Conservation (phyloP, 768 basidiomycete species). For the Naematelia aurantialba region DNA sequence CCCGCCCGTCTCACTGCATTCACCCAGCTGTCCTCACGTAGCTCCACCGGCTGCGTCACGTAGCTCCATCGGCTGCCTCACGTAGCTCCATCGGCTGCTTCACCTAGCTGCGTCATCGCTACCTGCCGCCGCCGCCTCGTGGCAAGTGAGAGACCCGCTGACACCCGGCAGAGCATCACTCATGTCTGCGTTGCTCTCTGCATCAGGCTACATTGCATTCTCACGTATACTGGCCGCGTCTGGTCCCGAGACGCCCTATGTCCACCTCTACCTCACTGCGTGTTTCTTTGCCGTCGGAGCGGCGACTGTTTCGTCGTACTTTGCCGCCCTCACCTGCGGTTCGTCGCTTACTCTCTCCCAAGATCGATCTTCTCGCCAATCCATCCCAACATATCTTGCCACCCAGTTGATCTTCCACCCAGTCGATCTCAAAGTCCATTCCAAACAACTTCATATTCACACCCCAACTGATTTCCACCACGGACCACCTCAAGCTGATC, state of each 20-base stretch:
- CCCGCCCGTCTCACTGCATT: neutral
- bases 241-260: slow-evolving; percentile 28
- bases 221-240: slow-evolving; percentile 25
- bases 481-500: too few species aligned
- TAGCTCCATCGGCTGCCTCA: too few species aligned
- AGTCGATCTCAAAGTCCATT: too few species aligned
- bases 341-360: neutral
- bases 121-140: too few species aligned
- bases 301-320: slow-evolving; percentile 48
- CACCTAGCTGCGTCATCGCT: too few species aligned
- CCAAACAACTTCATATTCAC: too few species aligned
- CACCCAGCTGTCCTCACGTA: too few species aligned
- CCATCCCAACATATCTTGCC: neutral
- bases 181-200: slow-evolving; percentile 37
- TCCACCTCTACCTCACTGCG: slow-evolving; percentile 36
- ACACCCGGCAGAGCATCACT: slow-evolving; percentile 31
- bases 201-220: slow-evolving; percentile 45
- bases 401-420: too few species aligned
- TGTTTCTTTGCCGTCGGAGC: slow-evolving; percentile 45
- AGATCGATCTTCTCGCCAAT: neutral
- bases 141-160: neutral
- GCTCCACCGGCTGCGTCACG: too few species aligned
- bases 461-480: too few species aligned
- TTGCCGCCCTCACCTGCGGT: slow-evolving; percentile 47
- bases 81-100: too few species aligned